A percentile compares a stretch with the other conserved stretches of the same genome.
These are phyloP conservation scores for Cladorrhinum sp. DNA, from an alignment of 2,329 filamentous ascomycete species.

Conservation along the genomic window DNA sequence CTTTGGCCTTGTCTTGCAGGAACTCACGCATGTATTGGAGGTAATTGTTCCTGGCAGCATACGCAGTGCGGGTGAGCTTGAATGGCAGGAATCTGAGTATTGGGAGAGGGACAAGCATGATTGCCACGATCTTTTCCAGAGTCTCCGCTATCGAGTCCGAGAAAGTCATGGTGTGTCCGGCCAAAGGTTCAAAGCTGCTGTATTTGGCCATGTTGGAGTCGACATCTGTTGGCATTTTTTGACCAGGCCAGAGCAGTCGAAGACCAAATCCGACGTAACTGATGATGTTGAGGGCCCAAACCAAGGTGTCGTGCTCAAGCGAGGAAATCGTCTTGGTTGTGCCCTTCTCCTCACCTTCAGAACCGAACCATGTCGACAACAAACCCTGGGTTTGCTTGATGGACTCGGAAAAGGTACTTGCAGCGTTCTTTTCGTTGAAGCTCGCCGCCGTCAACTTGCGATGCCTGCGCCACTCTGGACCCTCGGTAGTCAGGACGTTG, in stretches of 20 bases:
- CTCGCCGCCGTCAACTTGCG: slow-evolving; percentile 67
- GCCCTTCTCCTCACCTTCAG: slow-evolving; percentile 34
- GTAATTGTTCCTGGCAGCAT: slow-evolving; percentile 60
- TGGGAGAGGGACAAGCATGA: slow-evolving; percentile 51
- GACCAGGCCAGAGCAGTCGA: slow-evolving; percentile 59
- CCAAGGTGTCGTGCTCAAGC: slow-evolving; percentile 64
- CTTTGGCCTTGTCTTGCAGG: slow-evolving; percentile 56
- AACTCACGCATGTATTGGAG: slow-evolving; percentile 68
- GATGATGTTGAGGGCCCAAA: slow-evolving; percentile 54
- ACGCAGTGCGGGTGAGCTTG: slow-evolving; percentile 48
- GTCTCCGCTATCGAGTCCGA: slow-evolving; percentile 58
- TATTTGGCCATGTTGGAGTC: slow-evolving; percentile 49
- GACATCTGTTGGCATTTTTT: slow-evolving; percentile 44
- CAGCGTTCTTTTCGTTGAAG: slow-evolving; percentile 75
- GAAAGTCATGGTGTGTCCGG: slow-evolving; percentile 63
- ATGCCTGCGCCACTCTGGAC: slow-evolving; percentile 66
- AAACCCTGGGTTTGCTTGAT: slow-evolving; percentile 62
- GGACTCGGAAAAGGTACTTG: slow-evolving; percentile 59
- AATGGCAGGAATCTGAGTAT: slow-evolving; percentile 45
- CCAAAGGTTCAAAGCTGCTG: slow-evolving; percentile 42
- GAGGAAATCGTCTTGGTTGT: slow-evolving; percentile 52
- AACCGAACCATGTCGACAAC: slow-evolving; percentile 55
- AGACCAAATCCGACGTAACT: slow-evolving; percentile 70
- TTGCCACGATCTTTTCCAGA: slow-evolving; percentile 60
- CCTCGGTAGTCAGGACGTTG: slow-evolving; percentile 70